Conservation (phyloP, 768 basidiomycete species). For the Candolleomyces efflorescens region DNA sequence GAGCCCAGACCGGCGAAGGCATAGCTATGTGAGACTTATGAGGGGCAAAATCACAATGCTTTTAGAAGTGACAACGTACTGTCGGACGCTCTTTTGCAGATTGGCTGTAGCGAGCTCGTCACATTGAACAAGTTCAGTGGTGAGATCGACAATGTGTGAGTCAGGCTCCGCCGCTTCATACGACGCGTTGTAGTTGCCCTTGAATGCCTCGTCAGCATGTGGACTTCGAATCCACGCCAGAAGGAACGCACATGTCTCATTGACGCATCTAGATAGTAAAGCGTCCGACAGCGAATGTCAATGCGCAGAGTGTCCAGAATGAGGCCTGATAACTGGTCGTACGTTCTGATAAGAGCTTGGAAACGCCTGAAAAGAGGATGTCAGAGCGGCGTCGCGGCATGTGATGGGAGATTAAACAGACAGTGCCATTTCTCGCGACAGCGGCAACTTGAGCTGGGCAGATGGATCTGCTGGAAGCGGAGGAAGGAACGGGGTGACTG, state of each 20-base stretch:
- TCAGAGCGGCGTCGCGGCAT: neutral
- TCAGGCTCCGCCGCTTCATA: constrained; percentile 90
- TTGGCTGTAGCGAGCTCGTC: constrained; percentile 65
- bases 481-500: constrained; percentile 44
- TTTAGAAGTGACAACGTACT: constrained; percentile 40
- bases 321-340: constrained; percentile 82
- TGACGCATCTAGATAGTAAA: constrained; percentile 77
- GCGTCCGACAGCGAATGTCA: constrained; percentile 81
- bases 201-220: constrained; percentile 1
- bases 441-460: constrained; percentile 61
- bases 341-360: constrained; percentile 86
- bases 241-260: constrained; percentile 59
- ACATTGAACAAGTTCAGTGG: constrained; percentile 69
- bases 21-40: constrained; percentile 48
- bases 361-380: constrained; percentile 61
- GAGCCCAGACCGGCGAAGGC: constrained; percentile 81
- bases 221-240: constrained; percentile 4
- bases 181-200: constrained; percentile 85
- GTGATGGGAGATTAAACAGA: constrained; percentile 32
- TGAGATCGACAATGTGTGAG: constrained; percentile 82
- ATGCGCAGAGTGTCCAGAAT: constrained; percentile 84
- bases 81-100: constrained; percentile 59
- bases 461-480: constrained; percentile 31
- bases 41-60: neutral
- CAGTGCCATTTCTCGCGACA: constrained; percentile 89